Percentiles rank a stretch among this genome's conserved stretches.
Evolutionary conservation across 2,329 filamentous ascomycete species (phyloP).

Genomic region (Aspergillus fumigatiaffinis): DNA sequence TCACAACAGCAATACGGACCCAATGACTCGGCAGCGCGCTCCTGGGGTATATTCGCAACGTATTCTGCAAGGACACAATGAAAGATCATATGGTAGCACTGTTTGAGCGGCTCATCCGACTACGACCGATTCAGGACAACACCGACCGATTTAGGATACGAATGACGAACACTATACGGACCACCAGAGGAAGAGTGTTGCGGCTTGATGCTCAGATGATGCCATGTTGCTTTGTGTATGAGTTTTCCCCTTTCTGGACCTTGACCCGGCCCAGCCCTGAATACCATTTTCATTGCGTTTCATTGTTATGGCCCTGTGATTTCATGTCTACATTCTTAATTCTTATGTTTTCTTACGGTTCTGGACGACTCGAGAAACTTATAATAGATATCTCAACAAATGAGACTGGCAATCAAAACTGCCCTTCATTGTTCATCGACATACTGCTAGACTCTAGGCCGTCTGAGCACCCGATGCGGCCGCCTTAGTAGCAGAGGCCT

Average conservation of each 20-base stretch:
- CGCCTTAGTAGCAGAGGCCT: conserved; percentile 9
- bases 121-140: neutral
- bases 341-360: neutral
- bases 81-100: conserved; percentile 23
- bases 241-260: neutral
- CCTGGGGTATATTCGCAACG: conserved; percentile 40
- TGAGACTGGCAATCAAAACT: neutral
- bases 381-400: neutral
- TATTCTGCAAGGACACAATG: conserved; percentile 32
- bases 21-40: conserved; percentile 21
- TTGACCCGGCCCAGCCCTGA: neutral
- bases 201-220: neutral
- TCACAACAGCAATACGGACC: conserved; percentile 50
- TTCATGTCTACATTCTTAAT: neutral
- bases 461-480: conserved; percentile 6
- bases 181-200: neutral
- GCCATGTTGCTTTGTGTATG: neutral
- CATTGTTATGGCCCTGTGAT: neutral
- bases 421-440: neutral
- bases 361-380: neutral
- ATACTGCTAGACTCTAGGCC: neutral
- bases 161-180: neutral
- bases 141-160: neutral
- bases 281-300: neutral
- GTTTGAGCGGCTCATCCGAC: neutral